phyloP scores from a whole-genome alignment of 2,329 filamentous ascomycete genomes.

The Ceratocystis lukuohia region DNA sequence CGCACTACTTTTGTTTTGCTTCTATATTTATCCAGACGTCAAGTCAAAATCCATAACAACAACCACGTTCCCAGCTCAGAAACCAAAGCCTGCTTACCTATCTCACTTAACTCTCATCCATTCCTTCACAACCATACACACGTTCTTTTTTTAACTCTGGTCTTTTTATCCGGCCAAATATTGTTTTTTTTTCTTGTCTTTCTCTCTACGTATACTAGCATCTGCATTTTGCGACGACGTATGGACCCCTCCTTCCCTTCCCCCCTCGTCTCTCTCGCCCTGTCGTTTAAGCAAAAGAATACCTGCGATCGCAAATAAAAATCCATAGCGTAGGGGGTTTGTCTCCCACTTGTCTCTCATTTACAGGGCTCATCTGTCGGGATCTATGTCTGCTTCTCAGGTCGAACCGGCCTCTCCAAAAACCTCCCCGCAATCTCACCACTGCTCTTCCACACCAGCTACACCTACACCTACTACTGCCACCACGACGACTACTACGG shows the following conservation, averaged over 20 bases:
- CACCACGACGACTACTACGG: neutral
- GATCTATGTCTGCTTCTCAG: conserved; percentile 17
- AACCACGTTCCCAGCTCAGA: neutral
- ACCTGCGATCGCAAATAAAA: neutral
- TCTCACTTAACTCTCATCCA: neutral
- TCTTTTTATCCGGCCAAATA: neutral
- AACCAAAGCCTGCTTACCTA: neutral
- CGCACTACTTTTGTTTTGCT: conserved; percentile 2
- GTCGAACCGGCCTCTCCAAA: conserved; percentile 11
- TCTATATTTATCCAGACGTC: conserved; percentile 9
- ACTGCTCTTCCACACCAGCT: neutral
- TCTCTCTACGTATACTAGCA: neutral
- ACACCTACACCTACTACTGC: neutral
- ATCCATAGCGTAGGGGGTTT: neutral
- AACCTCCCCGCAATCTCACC: neutral
- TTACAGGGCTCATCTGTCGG: neutral
- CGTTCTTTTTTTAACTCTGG: neutral
- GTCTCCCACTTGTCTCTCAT: neutral
- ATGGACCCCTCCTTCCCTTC: neutral
- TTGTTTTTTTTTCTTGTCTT: neutral
- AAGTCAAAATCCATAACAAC: conserved; percentile 5
- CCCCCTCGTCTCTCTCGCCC: neutral
- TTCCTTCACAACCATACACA: neutral
- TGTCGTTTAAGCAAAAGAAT: neutral
- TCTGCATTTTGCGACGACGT: neutral